These are phyloP conservation scores for Aspergillus tamarii DNA, from an alignment of 2,329 filamentous ascomycete species.

Conservation along the genomic window DNA sequence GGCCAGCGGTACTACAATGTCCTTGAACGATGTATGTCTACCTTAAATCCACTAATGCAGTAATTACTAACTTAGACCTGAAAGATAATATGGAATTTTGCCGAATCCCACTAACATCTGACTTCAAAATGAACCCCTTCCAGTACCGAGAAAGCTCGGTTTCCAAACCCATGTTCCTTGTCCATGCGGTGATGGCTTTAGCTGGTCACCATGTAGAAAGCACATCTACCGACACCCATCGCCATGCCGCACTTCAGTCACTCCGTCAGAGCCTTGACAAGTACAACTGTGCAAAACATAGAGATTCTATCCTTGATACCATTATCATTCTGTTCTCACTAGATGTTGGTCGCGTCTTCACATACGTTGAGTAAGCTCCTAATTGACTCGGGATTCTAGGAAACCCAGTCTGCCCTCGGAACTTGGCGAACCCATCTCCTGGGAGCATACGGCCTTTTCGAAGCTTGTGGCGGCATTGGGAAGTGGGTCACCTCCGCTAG, in stretches of 20 bases:
- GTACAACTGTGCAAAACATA: not conserved
- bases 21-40: slow-evolving; percentile 6
- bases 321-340: slow-evolving; percentile 7
- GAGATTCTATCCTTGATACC: not conserved
- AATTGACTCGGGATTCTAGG: not conserved
- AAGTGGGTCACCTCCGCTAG: not conserved
- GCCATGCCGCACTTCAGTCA: slow-evolving; percentile 1
- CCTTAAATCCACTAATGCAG: not conserved
- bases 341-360: not conserved
- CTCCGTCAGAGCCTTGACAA: not conserved
- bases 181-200: slow-evolving; percentile 9
- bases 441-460: slow-evolving; percentile 6
- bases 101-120: slow-evolving; percentile 7
- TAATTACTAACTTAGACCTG: not conserved
- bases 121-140: slow-evolving; percentile 5
- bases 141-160: not conserved
- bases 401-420: slow-evolving; percentile 7
- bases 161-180: slow-evolving; percentile 4
- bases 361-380: too few species aligned
- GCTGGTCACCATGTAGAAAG: slow-evolving; percentile 9
- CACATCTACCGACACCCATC: slow-evolving; percentile 5
- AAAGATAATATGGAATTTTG: slow-evolving; percentile 9
- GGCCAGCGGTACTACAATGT: not conserved
- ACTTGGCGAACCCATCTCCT: slow-evolving; percentile 5
- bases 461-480: slow-evolving; percentile 7